Conservation (phyloP, 2,329 filamentous ascomycete species). For the Neofusicoccum cordaticola region DNA sequence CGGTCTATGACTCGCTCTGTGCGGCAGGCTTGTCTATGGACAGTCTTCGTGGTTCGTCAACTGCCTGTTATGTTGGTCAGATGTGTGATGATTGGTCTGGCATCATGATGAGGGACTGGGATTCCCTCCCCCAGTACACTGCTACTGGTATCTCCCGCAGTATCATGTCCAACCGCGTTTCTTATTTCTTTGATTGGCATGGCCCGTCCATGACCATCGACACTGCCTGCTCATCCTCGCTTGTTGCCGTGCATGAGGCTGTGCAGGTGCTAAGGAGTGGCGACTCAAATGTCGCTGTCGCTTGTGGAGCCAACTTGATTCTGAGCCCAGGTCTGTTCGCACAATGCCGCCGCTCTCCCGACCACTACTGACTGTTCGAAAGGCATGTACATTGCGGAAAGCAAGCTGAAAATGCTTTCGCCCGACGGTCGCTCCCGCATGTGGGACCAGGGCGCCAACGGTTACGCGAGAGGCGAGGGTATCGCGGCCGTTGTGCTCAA, state of each 20-base stretch:
- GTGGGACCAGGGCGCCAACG: conserved; percentile 44
- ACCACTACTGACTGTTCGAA: conserved; percentile 32
- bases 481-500: conserved; percentile 53
- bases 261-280: conserved; percentile 17
- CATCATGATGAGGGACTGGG: too few species aligned
- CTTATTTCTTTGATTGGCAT: conserved; percentile 36
- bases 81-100: background rate
- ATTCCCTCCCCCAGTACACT: too few species aligned
- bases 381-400: conserved; percentile 7
- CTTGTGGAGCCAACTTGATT: conserved; percentile 24
- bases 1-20: conserved; percentile 19
- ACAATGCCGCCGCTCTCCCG: conserved; percentile 30
- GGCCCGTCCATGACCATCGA: conserved; percentile 39
- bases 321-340: conserved; percentile 22
- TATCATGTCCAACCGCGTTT: conserved; percentile 37
- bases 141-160: too few species aligned
- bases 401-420: too few species aligned
- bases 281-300: conserved; percentile 20
- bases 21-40: conserved; percentile 4
- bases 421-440: conserved; percentile 24
- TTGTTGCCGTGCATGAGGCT: conserved; percentile 29
- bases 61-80: conserved; percentile 1
- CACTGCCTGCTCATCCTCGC: conserved; percentile 37
- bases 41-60: conserved; percentile 14
- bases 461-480: conserved; percentile 54